Evolutionary conservation across 1,284 basidiomycete species (phyloP), one percentile per base, ranked within the genome.

Genomic region (Thecaphora thlaspeos): DNA sequence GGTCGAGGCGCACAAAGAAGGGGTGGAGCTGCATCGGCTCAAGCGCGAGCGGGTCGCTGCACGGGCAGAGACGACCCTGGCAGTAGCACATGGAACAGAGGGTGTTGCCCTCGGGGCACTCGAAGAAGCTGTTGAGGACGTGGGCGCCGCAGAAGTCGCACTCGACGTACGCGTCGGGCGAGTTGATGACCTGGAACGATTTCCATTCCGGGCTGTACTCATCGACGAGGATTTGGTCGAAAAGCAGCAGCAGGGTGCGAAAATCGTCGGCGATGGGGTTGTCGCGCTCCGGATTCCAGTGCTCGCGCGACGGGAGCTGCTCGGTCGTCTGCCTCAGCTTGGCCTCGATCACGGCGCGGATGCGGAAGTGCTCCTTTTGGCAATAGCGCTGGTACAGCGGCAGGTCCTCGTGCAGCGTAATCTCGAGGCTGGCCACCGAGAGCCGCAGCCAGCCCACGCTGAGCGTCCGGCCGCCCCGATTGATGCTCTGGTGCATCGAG

Each of bases 81-180:
- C 58, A 55, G 40, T 65, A 65, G 43, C 62, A 65, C 30, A 58
- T 18, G 18, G 58, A 22, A 40, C 62, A 65, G n/a, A 65, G 22
- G 10, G 62, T 65, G 15, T 65, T 52, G 22, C 49, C 49, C 0
- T 12, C 30, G 17, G 39, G 28, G 38, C 62, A 65, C 36, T 65
- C 62, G n/a, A 65, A 61, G 37, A 44, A 65, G 44, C 54, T 55
- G 24, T 54, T 51, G 41, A 61, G 37, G n/a, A 61, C 47, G 28
- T 58, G 46, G 32, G 55, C 58, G 17, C 62, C 62, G 41, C 62
- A 65, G 21, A 65, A 61, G 43, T 65, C 62, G 52, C 62, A 65
- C 39, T 65, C 62, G 30, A 65, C 58, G 41, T 61, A 61, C 49
- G 44, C 54, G 37, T 58, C 51, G 23, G 26, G 4, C 12, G 30